Percentiles rank a stretch among this genome's conserved stretches.
These are phyloP conservation scores for Alternaria triticina DNA, from an alignment of 2,329 filamentous ascomycete genomes.

Conservation along the genomic window DNA sequence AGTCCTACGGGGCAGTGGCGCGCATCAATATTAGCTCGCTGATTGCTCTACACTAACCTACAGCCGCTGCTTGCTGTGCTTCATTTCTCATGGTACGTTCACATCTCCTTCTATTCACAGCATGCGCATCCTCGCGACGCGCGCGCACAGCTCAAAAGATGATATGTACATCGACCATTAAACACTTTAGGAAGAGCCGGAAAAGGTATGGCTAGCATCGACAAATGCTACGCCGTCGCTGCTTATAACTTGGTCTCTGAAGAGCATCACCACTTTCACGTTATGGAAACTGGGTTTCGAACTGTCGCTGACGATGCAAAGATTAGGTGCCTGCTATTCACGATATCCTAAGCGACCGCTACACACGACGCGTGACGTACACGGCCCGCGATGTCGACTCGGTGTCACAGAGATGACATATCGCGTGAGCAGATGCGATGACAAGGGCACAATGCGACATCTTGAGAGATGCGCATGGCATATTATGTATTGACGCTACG, in stretches of 20 bases:
- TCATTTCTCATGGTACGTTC: conserved; percentile 14
- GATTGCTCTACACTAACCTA: neutral
- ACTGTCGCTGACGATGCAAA: conserved; percentile 5
- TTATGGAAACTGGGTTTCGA: neutral
- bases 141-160: conserved; percentile 34
- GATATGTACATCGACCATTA: conserved; percentile 46
- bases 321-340: neutral
- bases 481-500: neutral
- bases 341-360: neutral
- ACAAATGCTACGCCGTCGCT: conserved; percentile 58
- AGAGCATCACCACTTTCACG: conserved; percentile 23
- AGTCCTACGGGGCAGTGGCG: too few relatives aligned
- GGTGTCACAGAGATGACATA: fast-evolving
- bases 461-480: neutral
- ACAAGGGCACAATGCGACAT: neutral
- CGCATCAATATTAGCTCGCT: neutral
- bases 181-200: conserved; percentile 59
- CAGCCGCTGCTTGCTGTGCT: neutral
- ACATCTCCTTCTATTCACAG: conserved; percentile 1
- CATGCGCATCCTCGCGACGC: conserved; percentile 7
- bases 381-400: neutral
- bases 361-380: neutral
- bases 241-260: conserved; percentile 58
- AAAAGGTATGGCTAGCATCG: conserved; percentile 60
- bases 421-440: neutral